Evolutionary conservation across 2,329 filamentous ascomycete species (phyloP), one percentile per base, ranked within the genome.

Genomic region (Alternaria sp.): DNA sequence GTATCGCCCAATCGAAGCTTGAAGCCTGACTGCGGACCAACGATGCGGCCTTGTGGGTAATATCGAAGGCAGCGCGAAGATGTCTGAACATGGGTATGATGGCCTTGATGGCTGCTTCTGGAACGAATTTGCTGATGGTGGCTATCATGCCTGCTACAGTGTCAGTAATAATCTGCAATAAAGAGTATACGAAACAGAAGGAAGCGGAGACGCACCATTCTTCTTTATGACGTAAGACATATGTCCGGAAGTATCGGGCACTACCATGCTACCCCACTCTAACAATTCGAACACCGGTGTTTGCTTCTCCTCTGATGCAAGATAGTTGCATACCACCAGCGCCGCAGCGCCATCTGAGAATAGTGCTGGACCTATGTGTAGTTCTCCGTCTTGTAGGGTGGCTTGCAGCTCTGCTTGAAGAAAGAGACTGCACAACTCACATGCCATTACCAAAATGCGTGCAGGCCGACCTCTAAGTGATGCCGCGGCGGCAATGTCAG

Each of bases 261-360:
- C 82, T 20, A 87, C 82, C 61, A 82, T 82, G 73, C 90, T 86
- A 36, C 89, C 85, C 88, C 89, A 91, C 2, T 87, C 88, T 1
- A 90, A 79, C 24, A 91, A 75, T 28, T 89, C 84, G 69, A 89
- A 90, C 12, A 83, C 67, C 1, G 78, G 75, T 24, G 63, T 64
- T 51, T 77, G 75, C 1, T 70, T 60, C 7, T 65, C 62, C 2
- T 68, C 60, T 20, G 75, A 79, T 2, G 85, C 88, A 54, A 91
- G 78, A 1, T 84, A 84, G 69, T 92, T 92, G 70, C 87, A 88
- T 34, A 92, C 71, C 1, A 92, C 80, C 28, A 87, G 76, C 0
- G 89, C 87, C 57, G 88, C 88, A n/a, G 87, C 89, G 64, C 87
- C 91, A 74, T 92, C 89, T 20, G 88, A 90, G 73, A 92, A 92